These are phyloP conservation scores for Hondaea fermentalgiana DNA, from an alignment of 108 stramenopile species.

Conservation along the genomic window DNA sequence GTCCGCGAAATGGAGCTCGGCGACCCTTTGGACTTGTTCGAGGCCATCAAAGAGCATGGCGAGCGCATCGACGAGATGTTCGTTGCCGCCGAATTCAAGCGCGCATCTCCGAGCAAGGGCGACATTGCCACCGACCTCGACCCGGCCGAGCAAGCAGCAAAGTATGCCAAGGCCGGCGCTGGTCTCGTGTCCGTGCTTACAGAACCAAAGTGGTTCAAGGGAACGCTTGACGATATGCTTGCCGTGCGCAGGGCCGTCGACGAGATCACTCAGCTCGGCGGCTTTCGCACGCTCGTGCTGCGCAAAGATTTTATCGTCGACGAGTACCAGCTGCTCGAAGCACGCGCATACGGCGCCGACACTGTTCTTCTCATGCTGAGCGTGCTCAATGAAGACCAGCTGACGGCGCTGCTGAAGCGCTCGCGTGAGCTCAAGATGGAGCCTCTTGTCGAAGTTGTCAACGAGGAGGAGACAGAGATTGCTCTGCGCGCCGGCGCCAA, in stretches of 20 bases:
- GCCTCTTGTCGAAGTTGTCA: conserved; percentile 92
- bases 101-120: conserved; percentile 88
- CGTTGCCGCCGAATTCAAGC: conserved; percentile 97
- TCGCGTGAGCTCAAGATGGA: conserved; percentile 72
- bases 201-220: conserved; percentile 88
- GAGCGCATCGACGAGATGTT: not conserved
- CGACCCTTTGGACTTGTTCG: conserved; percentile 31
- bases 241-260: conserved; percentile 34
- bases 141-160: conserved; percentile 68
- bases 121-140: conserved; percentile 51
- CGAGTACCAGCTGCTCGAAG: conserved; percentile 84
- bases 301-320: conserved; percentile 87
- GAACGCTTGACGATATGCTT: conserved; percentile 68
- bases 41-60: conserved; percentile 14
- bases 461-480: conserved; percentile 71
- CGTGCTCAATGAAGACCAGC: conserved; percentile 53
- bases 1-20: conserved; percentile 25
- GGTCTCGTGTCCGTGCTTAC: conserved; percentile 83
- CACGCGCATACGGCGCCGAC: conserved; percentile 82
- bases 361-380: conserved; percentile 89
- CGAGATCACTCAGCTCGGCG: conserved; percentile 35
- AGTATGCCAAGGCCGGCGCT: conserved; percentile 77
- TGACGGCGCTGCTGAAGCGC: conserved; percentile 64
- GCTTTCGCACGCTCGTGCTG: conserved; percentile 67
- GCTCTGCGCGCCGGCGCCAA: conserved; percentile 74